These are phyloP conservation scores for Leishmania tarentolae DNA, from an alignment of 208 protist genomes.

Conservation along the genomic window DNA sequence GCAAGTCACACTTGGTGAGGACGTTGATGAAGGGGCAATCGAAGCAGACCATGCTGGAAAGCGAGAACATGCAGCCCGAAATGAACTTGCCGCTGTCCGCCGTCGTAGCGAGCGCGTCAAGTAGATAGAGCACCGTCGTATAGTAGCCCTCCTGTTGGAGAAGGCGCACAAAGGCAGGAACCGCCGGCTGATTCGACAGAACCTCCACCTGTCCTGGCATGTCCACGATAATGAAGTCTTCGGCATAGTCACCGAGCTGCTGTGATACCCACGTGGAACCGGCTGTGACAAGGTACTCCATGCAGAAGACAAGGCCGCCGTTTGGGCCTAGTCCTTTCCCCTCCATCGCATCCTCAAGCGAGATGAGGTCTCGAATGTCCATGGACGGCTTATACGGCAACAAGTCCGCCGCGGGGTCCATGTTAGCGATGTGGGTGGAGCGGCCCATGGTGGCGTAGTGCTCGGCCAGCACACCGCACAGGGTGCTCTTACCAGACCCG, in stretches of 20 bases:
- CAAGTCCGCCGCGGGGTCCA: conserved; percentile 98
- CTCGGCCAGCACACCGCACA: conserved; percentile 82
- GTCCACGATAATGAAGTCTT: conserved; percentile 98
- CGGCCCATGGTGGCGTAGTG: conserved; percentile 86
- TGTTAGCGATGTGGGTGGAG: conserved; percentile 96
- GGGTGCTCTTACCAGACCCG: conserved; percentile 93
- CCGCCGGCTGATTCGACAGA: conserved; percentile 95
- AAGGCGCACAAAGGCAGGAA: conserved; percentile 86
- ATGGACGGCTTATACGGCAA: conserved; percentile 90
- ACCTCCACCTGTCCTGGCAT: conserved; percentile 99
- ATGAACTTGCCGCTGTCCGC: conserved; percentile 92
- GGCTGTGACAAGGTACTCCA: conserved; percentile 97
- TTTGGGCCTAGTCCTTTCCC: conserved; percentile 97
- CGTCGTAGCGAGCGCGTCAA: conserved; percentile 84
- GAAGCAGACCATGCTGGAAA: conserved; percentile 92
- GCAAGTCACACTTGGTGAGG: conserved; percentile 90
- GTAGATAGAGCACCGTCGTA: conserved; percentile 84
- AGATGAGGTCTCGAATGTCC: conserved; percentile 96
- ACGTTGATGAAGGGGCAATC: conserved; percentile 93
- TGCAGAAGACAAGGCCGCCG: conserved; percentile 98
- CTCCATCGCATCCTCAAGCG: conserved; percentile 93
- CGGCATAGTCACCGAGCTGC: conserved; percentile 92
- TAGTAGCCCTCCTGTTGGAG: conserved; percentile 87
- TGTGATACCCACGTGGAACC: conserved; percentile 95
- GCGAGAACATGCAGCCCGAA: conserved; percentile 85